Conservation (phyloP, 2,329 filamentous ascomycete genomes). For the Sphaerulina vaccinii region DNA sequence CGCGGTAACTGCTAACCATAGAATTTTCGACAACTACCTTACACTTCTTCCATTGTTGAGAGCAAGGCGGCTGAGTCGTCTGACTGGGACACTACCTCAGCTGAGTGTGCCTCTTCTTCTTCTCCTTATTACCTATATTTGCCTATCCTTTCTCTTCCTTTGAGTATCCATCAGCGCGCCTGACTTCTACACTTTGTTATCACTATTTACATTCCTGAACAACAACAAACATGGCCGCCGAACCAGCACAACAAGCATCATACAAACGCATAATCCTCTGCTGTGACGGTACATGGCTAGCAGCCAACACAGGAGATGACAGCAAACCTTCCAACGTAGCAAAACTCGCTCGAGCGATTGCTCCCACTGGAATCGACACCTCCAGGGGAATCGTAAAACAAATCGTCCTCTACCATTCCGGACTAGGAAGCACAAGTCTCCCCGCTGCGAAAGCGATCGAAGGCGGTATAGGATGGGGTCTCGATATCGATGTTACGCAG, state of each 20-base stretch:
- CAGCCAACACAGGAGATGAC: conserved; percentile 45
- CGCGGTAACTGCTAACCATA: too few relatives aligned
- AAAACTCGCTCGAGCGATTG: conserved; percentile 47
- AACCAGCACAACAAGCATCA: neutral
- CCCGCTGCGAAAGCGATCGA: conserved; percentile 15
- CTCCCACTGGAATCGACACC: conserved; percentile 43
- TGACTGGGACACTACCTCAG: neutral
- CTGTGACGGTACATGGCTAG: conserved; percentile 31
- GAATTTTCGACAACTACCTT: too few relatives aligned
- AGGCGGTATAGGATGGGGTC: conserved; percentile 31
- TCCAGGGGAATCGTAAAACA: conserved; percentile 38
- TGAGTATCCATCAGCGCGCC: too few relatives aligned
- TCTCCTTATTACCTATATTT: neutral
- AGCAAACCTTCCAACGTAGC: conserved; percentile 48
- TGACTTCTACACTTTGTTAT: too few relatives aligned
- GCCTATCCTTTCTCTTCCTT: neutral
- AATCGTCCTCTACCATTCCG: conserved; percentile 49
- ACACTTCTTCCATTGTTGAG: neutral
- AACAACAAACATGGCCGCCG: neutral
- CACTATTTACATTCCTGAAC: neutral
- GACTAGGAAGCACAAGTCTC: conserved; percentile 45
- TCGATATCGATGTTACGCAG: conserved; percentile 45
- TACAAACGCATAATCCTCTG: conserved; percentile 20
- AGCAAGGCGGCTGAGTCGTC: neutral
- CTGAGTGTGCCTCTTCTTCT: neutral